These are phyloP conservation scores for Cymbopogon citratus DNA, from an alignment of 176 grass and related monocot species.

Conservation along the genomic window DNA sequence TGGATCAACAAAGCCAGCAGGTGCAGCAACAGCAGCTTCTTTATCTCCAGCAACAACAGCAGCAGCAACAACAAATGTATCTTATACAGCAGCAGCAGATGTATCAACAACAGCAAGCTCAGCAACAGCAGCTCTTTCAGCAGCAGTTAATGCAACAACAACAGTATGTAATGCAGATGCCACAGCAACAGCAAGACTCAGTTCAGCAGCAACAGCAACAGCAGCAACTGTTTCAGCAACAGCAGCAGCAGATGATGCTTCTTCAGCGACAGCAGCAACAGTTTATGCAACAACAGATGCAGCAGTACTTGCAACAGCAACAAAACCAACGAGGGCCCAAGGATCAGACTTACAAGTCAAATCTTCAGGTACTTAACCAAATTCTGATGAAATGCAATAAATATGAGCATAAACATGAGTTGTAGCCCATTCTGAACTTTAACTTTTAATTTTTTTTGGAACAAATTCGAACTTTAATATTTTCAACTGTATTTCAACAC, in stretches of 20 bases:
- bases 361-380: conserved; percentile 39
- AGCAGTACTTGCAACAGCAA: conserved; percentile 40
- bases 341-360: conserved; percentile 23
- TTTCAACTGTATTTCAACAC: background rate
- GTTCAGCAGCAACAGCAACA: conserved; percentile 39
- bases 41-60: conserved; percentile 66
- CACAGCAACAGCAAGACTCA: conserved; percentile 16
- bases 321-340: conserved; percentile 40
- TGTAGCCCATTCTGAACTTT: background rate
- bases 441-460: background rate
- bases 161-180: conserved; percentile 17
- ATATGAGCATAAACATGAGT: background rate
- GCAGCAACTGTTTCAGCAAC: conserved; percentile 49
- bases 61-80: conserved; percentile 46
- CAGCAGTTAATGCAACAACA: conserved; percentile 51
- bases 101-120: conserved; percentile 37
- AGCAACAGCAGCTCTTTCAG: conserved; percentile 45
- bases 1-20: conserved; percentile 35
- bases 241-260: conserved; percentile 54
- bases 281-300: conserved; percentile 47
- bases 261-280: conserved; percentile 53
- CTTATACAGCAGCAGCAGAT: conserved; percentile 60
- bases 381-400: background rate
- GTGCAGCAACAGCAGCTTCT: conserved; percentile 72
- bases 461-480: background rate